A percentile compares a stretch with the other conserved stretches of the same genome.
phyloP scores from a whole-genome alignment of 164 flowering plant genomes.

The Vitis rotundifolia region DNA sequence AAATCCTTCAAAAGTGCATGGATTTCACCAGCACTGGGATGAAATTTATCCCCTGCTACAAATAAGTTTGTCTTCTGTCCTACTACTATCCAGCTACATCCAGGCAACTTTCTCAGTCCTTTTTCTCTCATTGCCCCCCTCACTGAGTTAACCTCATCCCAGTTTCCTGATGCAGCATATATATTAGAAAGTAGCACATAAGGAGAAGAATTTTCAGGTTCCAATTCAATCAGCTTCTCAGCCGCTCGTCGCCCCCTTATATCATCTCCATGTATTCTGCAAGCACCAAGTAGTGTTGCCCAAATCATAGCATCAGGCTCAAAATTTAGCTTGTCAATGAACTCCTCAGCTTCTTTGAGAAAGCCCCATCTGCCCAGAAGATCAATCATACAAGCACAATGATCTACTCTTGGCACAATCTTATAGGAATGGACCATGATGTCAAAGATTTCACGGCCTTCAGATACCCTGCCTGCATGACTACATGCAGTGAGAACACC shows the following conservation, averaged over 20 bases:
- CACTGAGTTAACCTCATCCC: slow-evolving; percentile 61
- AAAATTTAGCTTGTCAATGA: slow-evolving; percentile 45
- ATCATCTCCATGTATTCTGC: slow-evolving; percentile 78
- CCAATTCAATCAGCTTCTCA: slow-evolving; percentile 67
- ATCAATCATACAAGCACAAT: slow-evolving; percentile 86
- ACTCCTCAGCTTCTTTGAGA: slow-evolving; percentile 76
- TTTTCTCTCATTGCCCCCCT: slow-evolving; percentile 73
- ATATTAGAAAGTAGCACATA: slow-evolving; percentile 80
- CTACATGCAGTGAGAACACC: slow-evolving; percentile 89
- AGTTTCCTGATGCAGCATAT: slow-evolving; percentile 71
- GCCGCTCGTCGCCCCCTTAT: slow-evolving; percentile 61
- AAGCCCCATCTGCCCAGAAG: slow-evolving; percentile 82
- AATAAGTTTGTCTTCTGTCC: slow-evolving; percentile 53
- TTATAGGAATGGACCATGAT: slow-evolving; percentile 47
- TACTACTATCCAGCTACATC: slow-evolving; percentile 80
- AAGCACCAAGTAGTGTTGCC: slow-evolving; percentile 77
- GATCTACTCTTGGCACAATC: slow-evolving; percentile 68
- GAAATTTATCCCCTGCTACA: slow-evolving; percentile 73
- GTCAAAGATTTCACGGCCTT: slow-evolving; percentile 65
- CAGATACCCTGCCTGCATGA: slow-evolving; percentile 70
- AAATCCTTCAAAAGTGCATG: slow-evolving; percentile 43
- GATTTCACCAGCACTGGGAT: slow-evolving; percentile 49
- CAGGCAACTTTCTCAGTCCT: slow-evolving; percentile 68
- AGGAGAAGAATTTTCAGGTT: slow-evolving; percentile 72
- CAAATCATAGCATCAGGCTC: slow-evolving; percentile 70